A percentile compares a stretch with the other conserved stretches of the same genome.
These are phyloP conservation scores for Biancaea sappan DNA, from an alignment of 306 rosid species.

Conservation along the genomic window DNA sequence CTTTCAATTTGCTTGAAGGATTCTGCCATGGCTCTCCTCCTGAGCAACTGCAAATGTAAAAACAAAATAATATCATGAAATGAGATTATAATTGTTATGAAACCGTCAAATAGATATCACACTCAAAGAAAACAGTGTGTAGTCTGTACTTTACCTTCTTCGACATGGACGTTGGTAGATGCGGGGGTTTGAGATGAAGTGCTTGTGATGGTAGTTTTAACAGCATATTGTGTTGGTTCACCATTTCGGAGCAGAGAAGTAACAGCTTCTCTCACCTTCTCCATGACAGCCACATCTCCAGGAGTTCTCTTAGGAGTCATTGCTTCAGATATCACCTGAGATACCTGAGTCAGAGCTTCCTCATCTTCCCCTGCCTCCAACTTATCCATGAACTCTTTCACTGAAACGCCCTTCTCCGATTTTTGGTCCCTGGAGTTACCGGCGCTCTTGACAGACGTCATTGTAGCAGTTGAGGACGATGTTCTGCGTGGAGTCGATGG, in stretches of 20 bases:
- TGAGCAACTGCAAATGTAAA: slow-evolving; percentile 55
- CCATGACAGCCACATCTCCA: slow-evolving; percentile 55
- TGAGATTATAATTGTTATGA: background rate
- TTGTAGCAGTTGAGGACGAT: slow-evolving; percentile 14
- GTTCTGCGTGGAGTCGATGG: slow-evolving; percentile 18
- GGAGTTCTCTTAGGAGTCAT: slow-evolving; percentile 47
- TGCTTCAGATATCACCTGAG: slow-evolving; percentile 53
- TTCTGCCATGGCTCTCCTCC: slow-evolving; percentile 66
- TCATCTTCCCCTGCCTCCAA: slow-evolving; percentile 67
- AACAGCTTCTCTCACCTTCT: slow-evolving; percentile 74
- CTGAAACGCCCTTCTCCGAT: slow-evolving; percentile 58
- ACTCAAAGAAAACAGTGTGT: too few relatives aligned
- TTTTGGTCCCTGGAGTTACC: slow-evolving; percentile 23
- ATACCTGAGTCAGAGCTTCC: slow-evolving; percentile 59
- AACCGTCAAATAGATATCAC: background rate
- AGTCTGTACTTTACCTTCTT: slow-evolving; percentile 63
- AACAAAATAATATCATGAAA: background rate
- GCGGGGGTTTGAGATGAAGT: slow-evolving; percentile 42
- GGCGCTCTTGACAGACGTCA: slow-evolving; percentile 21
- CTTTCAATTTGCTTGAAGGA: slow-evolving; percentile 69
- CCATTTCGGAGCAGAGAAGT: slow-evolving; percentile 61
- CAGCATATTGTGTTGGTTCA: slow-evolving; percentile 38
- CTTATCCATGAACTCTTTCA: slow-evolving; percentile 57
- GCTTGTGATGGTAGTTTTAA: slow-evolving; percentile 35
- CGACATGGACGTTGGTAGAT: slow-evolving; percentile 46